A percentile compares a stretch with the other conserved stretches of the same genome.
Conservation (phyloP, 2,329 filamentous ascomycete genomes). For the Aspergillus viridinutans region DNA sequence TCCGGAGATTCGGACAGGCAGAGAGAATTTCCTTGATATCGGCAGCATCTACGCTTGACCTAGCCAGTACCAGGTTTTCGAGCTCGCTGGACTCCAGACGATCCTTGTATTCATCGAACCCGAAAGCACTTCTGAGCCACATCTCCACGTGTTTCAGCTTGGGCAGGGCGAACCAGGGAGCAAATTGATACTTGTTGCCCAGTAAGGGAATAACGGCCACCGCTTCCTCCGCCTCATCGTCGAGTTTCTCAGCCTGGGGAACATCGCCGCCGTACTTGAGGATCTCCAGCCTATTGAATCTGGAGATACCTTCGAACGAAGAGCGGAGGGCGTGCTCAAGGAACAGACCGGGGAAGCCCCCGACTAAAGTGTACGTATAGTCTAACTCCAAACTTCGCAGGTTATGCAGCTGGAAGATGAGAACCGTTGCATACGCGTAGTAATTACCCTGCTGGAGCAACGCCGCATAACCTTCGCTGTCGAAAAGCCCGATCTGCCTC, state of each 20-base stretch:
- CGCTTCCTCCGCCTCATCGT: background rate
- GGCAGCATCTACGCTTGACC: background rate
- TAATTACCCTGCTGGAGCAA: background rate
- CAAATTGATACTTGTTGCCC: background rate
- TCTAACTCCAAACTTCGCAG: background rate
- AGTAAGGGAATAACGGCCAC: background rate
- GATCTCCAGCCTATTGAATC: background rate
- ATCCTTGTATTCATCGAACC: background rate
- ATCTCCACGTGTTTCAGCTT: background rate
- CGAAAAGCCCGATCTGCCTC: background rate
- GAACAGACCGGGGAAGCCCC: background rate
- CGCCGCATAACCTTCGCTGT: background rate
- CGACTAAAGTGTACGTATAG: background rate
- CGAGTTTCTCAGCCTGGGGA: background rate
- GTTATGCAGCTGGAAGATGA: background rate
- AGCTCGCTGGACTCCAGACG: background rate
- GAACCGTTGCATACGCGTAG: background rate
- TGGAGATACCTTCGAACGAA: background rate
- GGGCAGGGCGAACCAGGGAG: background rate
- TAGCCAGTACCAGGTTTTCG: background rate
- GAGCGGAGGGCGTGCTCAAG: background rate
- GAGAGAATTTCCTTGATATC: background rate
- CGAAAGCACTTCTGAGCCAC: background rate
- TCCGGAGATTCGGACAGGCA: background rate
- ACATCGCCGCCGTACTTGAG: background rate